Percentiles rank a stretch among this genome's conserved stretches.
Evolutionary conservation across 2,329 filamentous ascomycete species (phyloP).

Genomic region (Aspergillus pseudotamarii): DNA sequence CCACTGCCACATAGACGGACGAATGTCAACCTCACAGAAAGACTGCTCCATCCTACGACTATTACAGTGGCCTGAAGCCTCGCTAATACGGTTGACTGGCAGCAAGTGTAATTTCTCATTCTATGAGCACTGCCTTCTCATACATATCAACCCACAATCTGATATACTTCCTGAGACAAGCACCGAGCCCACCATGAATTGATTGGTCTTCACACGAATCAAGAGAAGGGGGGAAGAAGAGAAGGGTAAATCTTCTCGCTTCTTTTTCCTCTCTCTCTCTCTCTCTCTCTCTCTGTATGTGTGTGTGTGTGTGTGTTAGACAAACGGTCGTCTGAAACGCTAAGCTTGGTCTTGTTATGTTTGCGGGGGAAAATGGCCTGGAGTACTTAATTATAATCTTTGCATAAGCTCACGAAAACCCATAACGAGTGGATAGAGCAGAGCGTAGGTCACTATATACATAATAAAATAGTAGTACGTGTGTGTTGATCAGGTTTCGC

Average conservation of each 20-base stretch:
- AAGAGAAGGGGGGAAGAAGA: neutral
- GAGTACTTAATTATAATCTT: neutral
- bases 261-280: neutral
- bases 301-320: too few relatives aligned
- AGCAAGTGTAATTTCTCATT: neutral
- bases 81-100: neutral
- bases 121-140: neutral
- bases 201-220: neutral
- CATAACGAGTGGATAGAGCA: neutral
- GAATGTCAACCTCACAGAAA: neutral
- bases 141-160: neutral
- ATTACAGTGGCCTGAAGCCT: neutral
- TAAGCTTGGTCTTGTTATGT: neutral
- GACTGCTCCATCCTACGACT: neutral
- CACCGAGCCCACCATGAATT: too few relatives aligned
- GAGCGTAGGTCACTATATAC: neutral
- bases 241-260: neutral
- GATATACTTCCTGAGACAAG: neutral
- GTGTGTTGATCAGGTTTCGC: neutral
- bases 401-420: neutral
- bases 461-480: neutral
- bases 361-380: neutral
- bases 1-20: neutral
- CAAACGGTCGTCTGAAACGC: neutral
- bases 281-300: too few relatives aligned